Evolutionary conservation across 352 stramenopile species (phyloP).

Genomic region (Phytopythium helicoides): DNA sequence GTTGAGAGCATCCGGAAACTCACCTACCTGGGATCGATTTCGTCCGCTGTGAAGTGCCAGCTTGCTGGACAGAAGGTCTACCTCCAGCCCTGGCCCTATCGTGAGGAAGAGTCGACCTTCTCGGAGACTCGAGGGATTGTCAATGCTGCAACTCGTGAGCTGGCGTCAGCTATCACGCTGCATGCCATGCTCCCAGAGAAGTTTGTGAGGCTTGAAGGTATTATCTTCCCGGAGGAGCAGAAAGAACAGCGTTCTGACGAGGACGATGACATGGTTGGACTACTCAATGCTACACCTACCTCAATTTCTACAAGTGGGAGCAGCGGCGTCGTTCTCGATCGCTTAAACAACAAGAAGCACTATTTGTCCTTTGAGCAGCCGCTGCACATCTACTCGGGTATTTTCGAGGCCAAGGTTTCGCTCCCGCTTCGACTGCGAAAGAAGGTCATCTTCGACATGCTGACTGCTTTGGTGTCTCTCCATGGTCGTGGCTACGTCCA

Average conservation of each 20-base stretch:
- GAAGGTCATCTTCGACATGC: conserved; percentile 69
- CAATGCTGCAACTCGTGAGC: conserved; percentile 51
- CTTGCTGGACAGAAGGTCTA: conserved; percentile 58
- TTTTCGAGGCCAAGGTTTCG: conserved; percentile 58
- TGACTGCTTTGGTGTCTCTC: conserved; percentile 52
- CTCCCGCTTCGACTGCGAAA: conserved; percentile 54
- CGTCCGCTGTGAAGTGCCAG: conserved; percentile 29
- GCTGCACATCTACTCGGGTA: conserved; percentile 69
- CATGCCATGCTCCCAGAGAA: conserved; percentile 34
- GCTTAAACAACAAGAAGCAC: conserved; percentile 41
- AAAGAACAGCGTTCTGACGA: conserved; percentile 19
- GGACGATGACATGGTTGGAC: conserved; percentile 29
- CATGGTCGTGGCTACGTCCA: conserved; percentile 78
- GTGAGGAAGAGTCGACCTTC: conserved; percentile 54
- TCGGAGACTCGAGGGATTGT: conserved; percentile 44
- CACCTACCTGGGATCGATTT: conserved; percentile 49
- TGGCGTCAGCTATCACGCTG: conserved; percentile 45
- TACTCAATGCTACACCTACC: conserved; percentile 15
- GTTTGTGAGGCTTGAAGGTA: conserved; percentile 61
- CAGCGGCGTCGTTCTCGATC: conserved; percentile 26
- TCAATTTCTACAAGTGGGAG: conserved; percentile 20
- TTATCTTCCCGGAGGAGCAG: conserved; percentile 67
- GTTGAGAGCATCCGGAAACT: conserved; percentile 72
- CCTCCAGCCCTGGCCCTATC: conserved; percentile 78
- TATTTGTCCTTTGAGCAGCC: conserved; percentile 83